Conservation (phyloP, 192 early-diverging fungal genomes). For the Backusella psychrophila region DNA sequence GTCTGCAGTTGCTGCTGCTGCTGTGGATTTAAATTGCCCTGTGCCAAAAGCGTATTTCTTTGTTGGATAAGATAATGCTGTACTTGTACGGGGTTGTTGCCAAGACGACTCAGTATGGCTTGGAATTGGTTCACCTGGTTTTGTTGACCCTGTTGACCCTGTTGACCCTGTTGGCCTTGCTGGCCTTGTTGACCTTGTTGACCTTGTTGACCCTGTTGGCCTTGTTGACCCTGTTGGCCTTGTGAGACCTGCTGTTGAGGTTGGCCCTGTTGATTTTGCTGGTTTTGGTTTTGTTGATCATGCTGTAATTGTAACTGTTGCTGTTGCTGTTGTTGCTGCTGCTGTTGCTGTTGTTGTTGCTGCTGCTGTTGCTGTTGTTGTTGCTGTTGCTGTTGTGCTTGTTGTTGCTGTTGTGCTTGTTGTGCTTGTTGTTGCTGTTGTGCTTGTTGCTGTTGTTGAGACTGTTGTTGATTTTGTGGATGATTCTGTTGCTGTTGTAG, state of each 20-base stretch:
- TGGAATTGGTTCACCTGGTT: neutral
- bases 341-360: neutral
- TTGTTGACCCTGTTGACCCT: constrained; percentile 8
- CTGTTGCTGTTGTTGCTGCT: neutral
- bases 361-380: neutral
- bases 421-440: constrained; percentile 17
- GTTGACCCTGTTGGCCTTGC: constrained; percentile 18
- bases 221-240: neutral
- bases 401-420: neutral
- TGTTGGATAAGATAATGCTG: constrained; percentile 16
- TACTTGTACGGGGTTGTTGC: neutral
- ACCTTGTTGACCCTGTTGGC: neutral
- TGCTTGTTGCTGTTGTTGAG: neutral
- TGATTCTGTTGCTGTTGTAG: neutral
- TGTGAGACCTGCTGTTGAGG: neutral
- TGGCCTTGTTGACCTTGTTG: constrained; percentile 6
- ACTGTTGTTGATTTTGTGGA: neutral
- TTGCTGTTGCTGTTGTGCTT: neutral
- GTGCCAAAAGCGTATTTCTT: neutral
- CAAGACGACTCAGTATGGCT: neutral
- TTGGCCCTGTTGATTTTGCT: constrained; percentile 13
- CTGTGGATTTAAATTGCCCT: neutral
- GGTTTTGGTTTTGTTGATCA: constrained; percentile 14
- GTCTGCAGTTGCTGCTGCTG: constrained; percentile 13
- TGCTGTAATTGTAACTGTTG: constrained; percentile 10